Percentiles rank a stretch among this genome's conserved stretches.
Conservation (phyloP, 2,329 filamentous ascomycete genomes). For the Ophiostoma perfectum region DNA sequence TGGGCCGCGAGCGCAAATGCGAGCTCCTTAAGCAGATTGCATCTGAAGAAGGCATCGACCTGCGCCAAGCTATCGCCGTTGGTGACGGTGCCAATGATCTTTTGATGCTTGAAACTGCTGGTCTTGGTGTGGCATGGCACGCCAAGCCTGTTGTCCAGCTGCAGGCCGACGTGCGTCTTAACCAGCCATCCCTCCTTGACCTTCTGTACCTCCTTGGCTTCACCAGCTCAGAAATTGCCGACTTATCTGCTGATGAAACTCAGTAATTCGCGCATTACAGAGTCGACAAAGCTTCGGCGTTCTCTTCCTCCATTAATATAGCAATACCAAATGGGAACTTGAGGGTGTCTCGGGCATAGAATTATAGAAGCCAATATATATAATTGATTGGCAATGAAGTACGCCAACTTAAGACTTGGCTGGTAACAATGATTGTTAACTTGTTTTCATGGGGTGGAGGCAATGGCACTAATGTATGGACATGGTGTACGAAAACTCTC, state of each 20-base stretch:
- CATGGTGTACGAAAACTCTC: neutral
- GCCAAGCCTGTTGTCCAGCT: slow-evolving; percentile 78
- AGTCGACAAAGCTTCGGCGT: too few relatives aligned
- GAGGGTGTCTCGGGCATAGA: neutral
- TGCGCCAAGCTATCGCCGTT: slow-evolving; percentile 65
- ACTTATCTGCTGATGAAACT: slow-evolving; percentile 20
- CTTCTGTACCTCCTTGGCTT: slow-evolving; percentile 71
- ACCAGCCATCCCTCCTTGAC: slow-evolving; percentile 64
- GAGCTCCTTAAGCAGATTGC: slow-evolving; percentile 68
- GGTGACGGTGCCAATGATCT: slow-evolving; percentile 81
- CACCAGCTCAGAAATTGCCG: slow-evolving; percentile 55
- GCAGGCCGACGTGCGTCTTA: slow-evolving; percentile 67
- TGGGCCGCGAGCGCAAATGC: slow-evolving; percentile 70
- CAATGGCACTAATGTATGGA: neutral
- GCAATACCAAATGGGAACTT: neutral
- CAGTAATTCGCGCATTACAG: neutral
- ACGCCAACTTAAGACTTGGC: neutral
- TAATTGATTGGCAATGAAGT: too few relatives aligned
- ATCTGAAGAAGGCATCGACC: slow-evolving; percentile 56
- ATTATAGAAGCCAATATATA: neutral
- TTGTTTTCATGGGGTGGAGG: neutral
- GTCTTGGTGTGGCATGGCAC: slow-evolving; percentile 75
- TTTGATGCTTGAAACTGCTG: slow-evolving; percentile 70
- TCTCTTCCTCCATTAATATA: neutral
- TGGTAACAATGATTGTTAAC: neutral